These are phyloP conservation scores for Schizophyllum amplum DNA, from an alignment of 1,284 basidiomycete species.

Conservation along the genomic window DNA sequence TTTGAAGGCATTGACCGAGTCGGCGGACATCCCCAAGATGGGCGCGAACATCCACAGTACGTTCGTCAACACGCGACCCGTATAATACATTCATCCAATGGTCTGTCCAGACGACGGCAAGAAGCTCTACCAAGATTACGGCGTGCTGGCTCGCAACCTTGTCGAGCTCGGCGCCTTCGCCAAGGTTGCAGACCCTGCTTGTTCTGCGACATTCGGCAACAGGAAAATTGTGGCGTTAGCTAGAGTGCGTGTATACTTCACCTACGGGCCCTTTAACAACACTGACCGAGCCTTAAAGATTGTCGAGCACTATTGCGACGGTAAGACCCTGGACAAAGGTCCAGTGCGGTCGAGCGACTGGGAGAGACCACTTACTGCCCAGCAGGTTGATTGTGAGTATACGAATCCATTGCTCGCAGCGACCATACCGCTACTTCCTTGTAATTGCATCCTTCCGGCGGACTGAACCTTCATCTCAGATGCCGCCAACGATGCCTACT, in stretches of 20 bases:
- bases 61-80: slow-evolving; percentile 11
- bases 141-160: slow-evolving; percentile 38
- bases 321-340: slow-evolving; percentile 34
- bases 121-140: slow-evolving; percentile 54
- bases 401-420: slow-evolving; percentile 1
- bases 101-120: slow-evolving; percentile 41
- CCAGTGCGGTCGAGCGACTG: slow-evolving; percentile 45
- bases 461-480: slow-evolving; percentile 26
- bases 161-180: slow-evolving; percentile 49
- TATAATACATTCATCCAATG: neutral
- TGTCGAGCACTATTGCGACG: too few relatives aligned
- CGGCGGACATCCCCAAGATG: slow-evolving; percentile 36
- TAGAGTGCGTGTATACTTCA: slow-evolving; percentile 14
- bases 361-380: slow-evolving; percentile 34
- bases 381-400: slow-evolving; percentile 41
- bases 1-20: slow-evolving; percentile 39
- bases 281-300: too few relatives aligned
- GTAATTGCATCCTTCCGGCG: too few relatives aligned
- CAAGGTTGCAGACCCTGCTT: slow-evolving; percentile 34
- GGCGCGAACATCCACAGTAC: slow-evolving; percentile 54
- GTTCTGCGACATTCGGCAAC: slow-evolving; percentile 21
- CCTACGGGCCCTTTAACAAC: slow-evolving; percentile 3
- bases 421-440: too few relatives aligned
- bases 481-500: slow-evolving; percentile 54
- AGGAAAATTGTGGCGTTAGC: slow-evolving; percentile 42